Evolutionary conservation across 305 asterid genomes (phyloP), one percentile per base, ranked within the genome.

Genomic region (Nicotiana rustica): DNA sequence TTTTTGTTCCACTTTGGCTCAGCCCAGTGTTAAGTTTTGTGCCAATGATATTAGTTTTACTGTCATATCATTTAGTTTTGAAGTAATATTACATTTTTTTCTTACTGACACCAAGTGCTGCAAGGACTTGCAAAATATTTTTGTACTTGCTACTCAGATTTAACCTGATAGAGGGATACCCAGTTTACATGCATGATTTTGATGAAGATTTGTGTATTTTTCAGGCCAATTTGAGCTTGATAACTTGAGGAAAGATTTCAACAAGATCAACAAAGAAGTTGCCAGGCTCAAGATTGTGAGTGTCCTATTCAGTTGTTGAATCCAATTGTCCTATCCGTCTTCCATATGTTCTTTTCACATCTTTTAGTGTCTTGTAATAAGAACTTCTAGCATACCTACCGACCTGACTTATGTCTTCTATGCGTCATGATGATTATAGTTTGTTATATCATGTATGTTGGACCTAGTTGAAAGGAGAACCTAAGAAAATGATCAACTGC

Each of bases 181-280:
- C 52, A 9, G 52, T 9, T 10, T 44, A 44, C 13, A 44, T 44
- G 36, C 21, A 9, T 52, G 10, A 76, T 44, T n/a, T 14, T 31
- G 41, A 29, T 71, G 64, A 69, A 13, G 41, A 21, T 68, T 79
- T 80, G 12, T 85, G 75, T 38, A 35, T 83, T 69, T 86, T 89
- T 38, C 82, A 94, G 98, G 97, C 62, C 99, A 91, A 89, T 93
- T 83, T 81, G 97, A 94, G 92, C 81, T 96, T 85, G 97, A 94
- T 80, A 87, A 82, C 56, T 84, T 95, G 87, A 87, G 94, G 83
- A 93, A 91, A 78, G 97, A 93, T 62, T 87, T 90, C 76, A 96
- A 96, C 87, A 88, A 67, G 89, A 87, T 95, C 38, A 95, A 91
- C 89, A 95, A 91, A 82, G 90, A 92, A 89, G 85, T 95, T 55